Evolutionary conservation across 495 filamentous ascomycete species (phyloP).

Genomic region (Penicillium ochrochloron): DNA sequence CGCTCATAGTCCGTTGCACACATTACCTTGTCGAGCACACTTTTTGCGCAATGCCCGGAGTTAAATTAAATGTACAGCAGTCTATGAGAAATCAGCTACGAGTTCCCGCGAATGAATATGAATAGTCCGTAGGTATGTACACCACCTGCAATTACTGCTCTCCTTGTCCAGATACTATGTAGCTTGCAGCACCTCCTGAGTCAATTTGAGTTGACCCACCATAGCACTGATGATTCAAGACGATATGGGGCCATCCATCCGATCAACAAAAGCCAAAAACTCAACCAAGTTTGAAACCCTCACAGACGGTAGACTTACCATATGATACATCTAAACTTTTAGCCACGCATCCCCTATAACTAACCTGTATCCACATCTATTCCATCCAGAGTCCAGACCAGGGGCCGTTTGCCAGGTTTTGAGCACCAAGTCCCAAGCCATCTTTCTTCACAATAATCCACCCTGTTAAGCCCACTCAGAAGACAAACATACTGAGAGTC

Average conservation of each 20-base stretch:
- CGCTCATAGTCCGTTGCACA: neutral
- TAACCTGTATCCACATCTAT: neutral
- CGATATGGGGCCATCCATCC: neutral
- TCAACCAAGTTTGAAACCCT: too few relatives aligned
- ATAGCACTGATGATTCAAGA: slow-evolving; percentile 1
- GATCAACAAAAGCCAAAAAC: neutral
- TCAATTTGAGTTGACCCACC: slow-evolving; percentile 24
- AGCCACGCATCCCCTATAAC: neutral
- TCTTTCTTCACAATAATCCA: neutral
- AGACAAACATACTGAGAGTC: neutral
- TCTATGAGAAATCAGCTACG: too few relatives aligned
- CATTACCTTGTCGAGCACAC: neutral
- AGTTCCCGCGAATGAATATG: slow-evolving; percentile 8
- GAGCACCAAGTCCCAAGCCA: neutral
- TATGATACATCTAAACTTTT: neutral
- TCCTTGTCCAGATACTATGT: neutral
- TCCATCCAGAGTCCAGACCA: neutral
- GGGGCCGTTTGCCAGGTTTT: neutral
- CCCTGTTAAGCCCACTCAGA: neutral
- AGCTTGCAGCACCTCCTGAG: neutral
- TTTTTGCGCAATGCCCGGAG: neutral
- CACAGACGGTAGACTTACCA: neutral
- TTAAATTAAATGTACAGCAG: too few relatives aligned
- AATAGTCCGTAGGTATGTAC: neutral
- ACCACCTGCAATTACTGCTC: neutral